Base-by-base conservation (phyloP, 1,284 basidiomycete species). In the Ustilago crameri region DNA sequence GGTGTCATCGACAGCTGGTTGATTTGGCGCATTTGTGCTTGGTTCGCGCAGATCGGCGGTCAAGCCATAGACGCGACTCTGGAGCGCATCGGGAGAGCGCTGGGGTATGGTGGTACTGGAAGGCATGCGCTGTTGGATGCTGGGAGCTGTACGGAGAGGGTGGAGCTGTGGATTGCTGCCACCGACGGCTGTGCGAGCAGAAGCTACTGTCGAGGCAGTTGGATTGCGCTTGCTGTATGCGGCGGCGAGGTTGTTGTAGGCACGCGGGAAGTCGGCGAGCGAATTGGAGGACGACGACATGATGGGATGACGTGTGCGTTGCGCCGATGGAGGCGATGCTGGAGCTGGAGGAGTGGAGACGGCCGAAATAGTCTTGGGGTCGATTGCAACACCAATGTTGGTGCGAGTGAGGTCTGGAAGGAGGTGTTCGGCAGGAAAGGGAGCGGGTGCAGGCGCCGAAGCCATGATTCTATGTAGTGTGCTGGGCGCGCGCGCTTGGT, bases 1-100 rank as follows among this genome's bases (percentile, higher is more conserved):
- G 34, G 52, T 54, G 43, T 64, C 58, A 14, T 63, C 57, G 35
- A 68, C 38, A 9, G 61, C 51, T 23, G 65, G 51, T 22, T 53
- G 37, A 24, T 30, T 20, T 18, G 49, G 30, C 17, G 60, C 9
- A 23, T 37, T 24, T 26, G 50, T 14, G 53, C 55, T 62, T 5
- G 56, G 65, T 27, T 64, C 57, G 20, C 65, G 66, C 8, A 74
- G 56, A 26, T 74, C 70, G 7, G 58, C 24, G 14, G 65, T 74
- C 40, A 74, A 51, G 20, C 70, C 70, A 47, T 50, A 74, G 37
- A 74, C 65, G 26, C 63, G 60, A 43, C 65, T 74, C 35, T 69
- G 60, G 9, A 64, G 22, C 4, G 34, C 27, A 14, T 52, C 45
- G 34, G 23, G 37, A 9, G 49, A 14, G 27, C 49, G 56, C 22